Evolutionary conservation across 2,329 filamentous ascomycete species (phyloP).

Genomic region (Acephala macrosclerotiorum): DNA sequence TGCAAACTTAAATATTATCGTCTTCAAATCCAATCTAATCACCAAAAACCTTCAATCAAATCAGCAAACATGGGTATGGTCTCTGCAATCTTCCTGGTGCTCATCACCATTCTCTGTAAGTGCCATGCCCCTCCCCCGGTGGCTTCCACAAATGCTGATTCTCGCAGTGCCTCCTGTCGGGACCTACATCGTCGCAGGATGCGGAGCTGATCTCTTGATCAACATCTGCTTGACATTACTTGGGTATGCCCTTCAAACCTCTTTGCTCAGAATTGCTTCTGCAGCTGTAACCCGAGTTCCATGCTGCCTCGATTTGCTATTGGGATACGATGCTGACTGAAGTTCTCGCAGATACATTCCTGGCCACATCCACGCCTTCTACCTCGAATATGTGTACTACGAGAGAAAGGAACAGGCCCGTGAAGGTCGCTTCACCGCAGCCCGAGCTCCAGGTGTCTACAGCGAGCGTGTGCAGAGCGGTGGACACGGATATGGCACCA

Average conservation of each 20-base stretch:
- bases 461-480: conserved; percentile 76
- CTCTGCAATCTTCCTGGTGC: conserved; percentile 51
- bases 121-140: background rate
- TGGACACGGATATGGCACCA: conserved; percentile 67
- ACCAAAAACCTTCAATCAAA: background rate
- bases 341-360: conserved; percentile 54
- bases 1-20: background rate
- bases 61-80: conserved; percentile 42
- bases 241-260: conserved; percentile 39
- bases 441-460: conserved; percentile 73
- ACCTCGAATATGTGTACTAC: conserved; percentile 79
- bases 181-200: conserved; percentile 50
- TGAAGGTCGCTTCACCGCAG: conserved; percentile 60
- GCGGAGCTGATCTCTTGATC: conserved; percentile 51
- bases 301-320: background rate
- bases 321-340: conserved; percentile 7
- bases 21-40: background rate
- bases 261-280: background rate
- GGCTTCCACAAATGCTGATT: conserved; percentile 19
- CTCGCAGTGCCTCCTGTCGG: conserved; percentile 47
- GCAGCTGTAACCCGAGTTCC: background rate
- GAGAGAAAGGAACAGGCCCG: conserved; percentile 71
- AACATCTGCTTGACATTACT: conserved; percentile 50
- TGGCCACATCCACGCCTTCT: conserved; percentile 46
- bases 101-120: conserved; percentile 55